Conservation (phyloP, 2,329 filamentous ascomycete genomes). For the Stemphylium lycopersici region DNA sequence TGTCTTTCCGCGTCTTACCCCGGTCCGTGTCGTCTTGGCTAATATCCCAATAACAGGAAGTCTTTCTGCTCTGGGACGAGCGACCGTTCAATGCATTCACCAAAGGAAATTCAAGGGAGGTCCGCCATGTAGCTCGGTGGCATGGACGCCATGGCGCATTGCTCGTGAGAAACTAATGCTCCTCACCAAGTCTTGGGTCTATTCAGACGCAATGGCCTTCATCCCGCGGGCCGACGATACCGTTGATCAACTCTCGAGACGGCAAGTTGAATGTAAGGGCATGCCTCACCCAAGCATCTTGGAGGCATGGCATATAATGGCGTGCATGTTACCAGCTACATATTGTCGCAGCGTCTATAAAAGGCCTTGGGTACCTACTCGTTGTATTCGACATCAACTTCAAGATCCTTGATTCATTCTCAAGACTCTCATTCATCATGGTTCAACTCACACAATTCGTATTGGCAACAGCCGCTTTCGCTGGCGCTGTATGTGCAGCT, state of each 20-base stretch:
- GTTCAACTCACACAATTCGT: constrained; percentile 33
- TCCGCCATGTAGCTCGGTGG: constrained; percentile 1
- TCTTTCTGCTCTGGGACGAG: constrained; percentile 10
- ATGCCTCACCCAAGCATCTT: constrained; percentile 9
- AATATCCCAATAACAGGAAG: constrained; percentile 18
- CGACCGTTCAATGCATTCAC: constrained; percentile 12
- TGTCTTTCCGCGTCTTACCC: constrained; percentile 5
- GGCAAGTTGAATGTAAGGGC: not conserved
- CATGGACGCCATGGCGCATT: constrained; percentile 1
- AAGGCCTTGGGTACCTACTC: constrained; percentile 9
- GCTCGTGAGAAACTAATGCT: constrained; percentile 10
- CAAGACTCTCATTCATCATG: constrained; percentile 21
- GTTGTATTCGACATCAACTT: constrained; percentile 3
- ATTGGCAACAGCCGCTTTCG: constrained; percentile 28
- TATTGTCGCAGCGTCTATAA: constrained; percentile 11
- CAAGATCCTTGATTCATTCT: constrained; percentile 1
- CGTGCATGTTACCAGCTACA: not conserved
- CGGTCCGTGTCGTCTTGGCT: constrained; percentile 19
- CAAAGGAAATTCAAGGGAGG: not conserved
- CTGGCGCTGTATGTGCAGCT: constrained; percentile 23
- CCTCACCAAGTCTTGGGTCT: constrained; percentile 13
- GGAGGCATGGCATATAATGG: constrained; percentile 7
- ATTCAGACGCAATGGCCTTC: not conserved
- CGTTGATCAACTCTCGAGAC: constrained; percentile 6
- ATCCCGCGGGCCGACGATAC: constrained; percentile 24